phyloP scores from a whole-genome alignment of 2,329 filamentous ascomycete species.

The Diaporthe amygdali region DNA sequence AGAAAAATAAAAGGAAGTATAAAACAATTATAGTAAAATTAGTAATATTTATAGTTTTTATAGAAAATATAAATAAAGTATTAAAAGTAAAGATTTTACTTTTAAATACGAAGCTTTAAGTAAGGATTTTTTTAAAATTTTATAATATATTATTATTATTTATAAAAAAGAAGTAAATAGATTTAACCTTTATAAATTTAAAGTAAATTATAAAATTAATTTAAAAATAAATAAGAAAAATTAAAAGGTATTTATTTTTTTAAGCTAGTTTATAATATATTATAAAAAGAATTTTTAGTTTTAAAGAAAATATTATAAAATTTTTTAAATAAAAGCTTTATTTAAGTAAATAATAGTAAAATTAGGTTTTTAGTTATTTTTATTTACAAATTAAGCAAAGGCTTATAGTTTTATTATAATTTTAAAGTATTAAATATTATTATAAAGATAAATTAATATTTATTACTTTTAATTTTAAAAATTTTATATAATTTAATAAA shows the following conservation, averaged over 20 bases:
- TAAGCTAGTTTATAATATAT: background rate
- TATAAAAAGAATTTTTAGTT: no score
- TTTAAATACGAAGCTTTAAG: no score
- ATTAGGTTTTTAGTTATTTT: background rate
- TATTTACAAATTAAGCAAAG: background rate
- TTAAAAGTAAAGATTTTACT: background rate
- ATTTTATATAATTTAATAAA: background rate
- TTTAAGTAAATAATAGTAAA: background rate
- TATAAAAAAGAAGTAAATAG: no score
- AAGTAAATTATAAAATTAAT: background rate
- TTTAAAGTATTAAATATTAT: background rate
- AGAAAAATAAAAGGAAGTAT: background rate
- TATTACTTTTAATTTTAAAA: background rate
- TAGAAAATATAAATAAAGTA: background rate
- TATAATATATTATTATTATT: no score
- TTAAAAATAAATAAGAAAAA: background rate
- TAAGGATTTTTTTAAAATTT: background rate
- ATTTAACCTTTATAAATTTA: background rate
- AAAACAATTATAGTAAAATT: background rate
- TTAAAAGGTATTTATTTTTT: background rate
- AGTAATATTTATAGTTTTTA: background rate
- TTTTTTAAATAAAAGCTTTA: background rate
- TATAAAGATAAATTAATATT: background rate
- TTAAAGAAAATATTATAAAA: background rate
- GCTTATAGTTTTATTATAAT: background rate